Conservation (phyloP, 2,329 filamentous ascomycete species). For the Xylaria sp. region DNA sequence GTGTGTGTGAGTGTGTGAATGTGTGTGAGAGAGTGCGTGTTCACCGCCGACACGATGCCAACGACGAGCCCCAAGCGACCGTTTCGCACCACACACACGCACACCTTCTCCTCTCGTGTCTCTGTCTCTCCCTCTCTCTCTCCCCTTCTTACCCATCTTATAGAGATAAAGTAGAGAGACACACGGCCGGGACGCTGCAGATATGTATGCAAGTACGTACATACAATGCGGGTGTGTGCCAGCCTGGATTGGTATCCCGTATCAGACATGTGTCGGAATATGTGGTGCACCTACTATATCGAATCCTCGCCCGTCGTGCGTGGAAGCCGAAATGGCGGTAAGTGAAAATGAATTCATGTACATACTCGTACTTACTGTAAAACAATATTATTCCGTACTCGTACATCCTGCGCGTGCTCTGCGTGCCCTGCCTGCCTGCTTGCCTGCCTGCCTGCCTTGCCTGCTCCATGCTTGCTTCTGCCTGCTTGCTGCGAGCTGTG, state of each 20-base stretch:
- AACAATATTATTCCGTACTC: neutral
- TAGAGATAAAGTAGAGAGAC: neutral
- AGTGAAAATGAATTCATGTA: too few species aligned
- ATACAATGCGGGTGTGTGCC: neutral
- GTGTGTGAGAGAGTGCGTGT: neutral
- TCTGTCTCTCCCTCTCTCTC: neutral
- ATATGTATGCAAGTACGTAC: neutral
- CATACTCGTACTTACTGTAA: neutral
- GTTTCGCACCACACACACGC: slow-evolving; percentile 12
- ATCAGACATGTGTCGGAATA: neutral
- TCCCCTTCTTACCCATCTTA: neutral
- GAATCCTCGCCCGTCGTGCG: neutral
- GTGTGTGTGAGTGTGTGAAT: too few species aligned
- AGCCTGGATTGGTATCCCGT: neutral
- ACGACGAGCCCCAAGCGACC: slow-evolving; percentile 15
- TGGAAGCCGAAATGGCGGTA: too few species aligned
- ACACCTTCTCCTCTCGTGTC: neutral
- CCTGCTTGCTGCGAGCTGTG: too few species aligned
- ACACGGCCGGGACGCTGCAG: slow-evolving; percentile 9
- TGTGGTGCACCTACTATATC: neutral
- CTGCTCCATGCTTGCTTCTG: too few species aligned
- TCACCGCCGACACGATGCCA: slow-evolving; percentile 11
- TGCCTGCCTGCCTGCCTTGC: too few species aligned
- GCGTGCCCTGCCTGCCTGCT: too few species aligned
- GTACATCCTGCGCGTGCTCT: too few species aligned